phyloP scores from a whole-genome alignment of 441 rosid species.

The Omphalea diandra region DNA sequence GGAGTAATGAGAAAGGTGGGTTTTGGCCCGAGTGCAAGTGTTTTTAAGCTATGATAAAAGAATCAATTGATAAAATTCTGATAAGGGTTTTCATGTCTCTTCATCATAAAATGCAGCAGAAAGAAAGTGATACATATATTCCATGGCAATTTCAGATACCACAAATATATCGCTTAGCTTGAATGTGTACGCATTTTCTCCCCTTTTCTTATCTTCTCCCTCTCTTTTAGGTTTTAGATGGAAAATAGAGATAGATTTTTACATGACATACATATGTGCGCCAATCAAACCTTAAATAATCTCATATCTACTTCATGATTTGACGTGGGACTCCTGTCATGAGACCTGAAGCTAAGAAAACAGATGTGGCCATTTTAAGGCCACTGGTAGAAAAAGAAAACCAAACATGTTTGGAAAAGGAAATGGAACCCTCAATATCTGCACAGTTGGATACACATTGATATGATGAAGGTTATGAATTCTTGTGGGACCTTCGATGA shows the following conservation, averaged over 20 bases:
- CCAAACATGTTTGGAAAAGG: not conserved
- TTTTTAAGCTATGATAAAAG: slow-evolving; percentile 6
- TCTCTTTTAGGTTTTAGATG: not conserved
- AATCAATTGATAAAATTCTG: not conserved
- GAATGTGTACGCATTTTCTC: not conserved
- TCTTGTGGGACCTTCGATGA: slow-evolving; percentile 5
- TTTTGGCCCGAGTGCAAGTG: slow-evolving; percentile 19
- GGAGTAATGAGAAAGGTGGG: slow-evolving; percentile 21
- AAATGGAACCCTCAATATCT: not conserved
- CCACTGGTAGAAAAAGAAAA: slow-evolving; percentile 8
- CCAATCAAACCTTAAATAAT: slow-evolving; percentile 21
- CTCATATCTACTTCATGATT: slow-evolving; percentile 6
- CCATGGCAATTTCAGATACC: slow-evolving; percentile 25
- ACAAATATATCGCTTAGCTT: not conserved
- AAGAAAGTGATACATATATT: slow-evolving; percentile 34
- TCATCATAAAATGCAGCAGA: slow-evolving; percentile 16
- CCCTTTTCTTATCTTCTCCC: not conserved
- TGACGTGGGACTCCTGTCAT: slow-evolving; percentile 21
- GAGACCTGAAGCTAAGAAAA: slow-evolving; percentile 19
- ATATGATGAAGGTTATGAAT: not conserved
- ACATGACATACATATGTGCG: slow-evolving; percentile 4
- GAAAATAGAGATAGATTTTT: too few species aligned
- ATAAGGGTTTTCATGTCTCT: slow-evolving; percentile 22
- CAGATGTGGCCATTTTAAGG: slow-evolving; percentile 27
- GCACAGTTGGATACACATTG: not conserved